These are phyloP conservation scores for Vickermania ingenoplastis DNA, from an alignment of 208 protist genomes.

Conservation along the genomic window DNA sequence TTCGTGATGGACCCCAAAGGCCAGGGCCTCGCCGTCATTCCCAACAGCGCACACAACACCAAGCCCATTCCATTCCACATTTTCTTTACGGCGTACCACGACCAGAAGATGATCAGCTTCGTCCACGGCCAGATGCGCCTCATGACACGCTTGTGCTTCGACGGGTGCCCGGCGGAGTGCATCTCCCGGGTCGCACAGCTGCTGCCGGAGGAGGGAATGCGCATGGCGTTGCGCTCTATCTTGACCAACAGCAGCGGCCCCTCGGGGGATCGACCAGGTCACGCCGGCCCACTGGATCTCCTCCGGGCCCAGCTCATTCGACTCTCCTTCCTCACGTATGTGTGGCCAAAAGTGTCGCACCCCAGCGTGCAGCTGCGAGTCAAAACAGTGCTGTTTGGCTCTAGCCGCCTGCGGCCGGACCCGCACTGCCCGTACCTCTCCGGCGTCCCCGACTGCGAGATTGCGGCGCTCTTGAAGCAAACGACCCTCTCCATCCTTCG, in stretches of 20 bases:
- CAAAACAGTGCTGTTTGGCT: slow-evolving; percentile 56
- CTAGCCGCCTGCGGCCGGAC: slow-evolving; percentile 36
- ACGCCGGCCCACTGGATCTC: slow-evolving; percentile 18
- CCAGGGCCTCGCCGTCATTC: slow-evolving; percentile 5
- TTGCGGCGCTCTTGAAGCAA: slow-evolving; percentile 35
- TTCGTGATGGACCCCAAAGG: slow-evolving; percentile 19
- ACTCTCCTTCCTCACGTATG: slow-evolving; percentile 46
- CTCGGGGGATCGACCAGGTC: slow-evolving; percentile 24
- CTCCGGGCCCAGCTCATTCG: slow-evolving; percentile 49
- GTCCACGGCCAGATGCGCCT: slow-evolving; percentile 45
- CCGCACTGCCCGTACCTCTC: slow-evolving; percentile 17
- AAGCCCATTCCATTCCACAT: slow-evolving; percentile 10
- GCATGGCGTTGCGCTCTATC: slow-evolving; percentile 15
- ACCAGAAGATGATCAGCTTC: slow-evolving; percentile 19
- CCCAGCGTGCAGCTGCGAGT: slow-evolving; percentile 45
- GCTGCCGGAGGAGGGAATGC: slow-evolving; percentile 33
- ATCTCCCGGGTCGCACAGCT: slow-evolving; percentile 23
- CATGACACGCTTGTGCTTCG: slow-evolving; percentile 47
- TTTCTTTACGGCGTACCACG: slow-evolving; percentile 22
- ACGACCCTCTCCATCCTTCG: slow-evolving; percentile 32
- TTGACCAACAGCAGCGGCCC: slow-evolving; percentile 33
- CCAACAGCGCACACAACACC: slow-evolving; percentile 2
- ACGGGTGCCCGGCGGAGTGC: slow-evolving; percentile 44
- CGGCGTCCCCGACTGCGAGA: slow-evolving; percentile 34
- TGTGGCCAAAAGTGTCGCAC: slow-evolving; percentile 28